Evolutionary conservation across 2,329 filamentous ascomycete species (phyloP).

Genomic region (Thielaviopsis euricoi): DNA sequence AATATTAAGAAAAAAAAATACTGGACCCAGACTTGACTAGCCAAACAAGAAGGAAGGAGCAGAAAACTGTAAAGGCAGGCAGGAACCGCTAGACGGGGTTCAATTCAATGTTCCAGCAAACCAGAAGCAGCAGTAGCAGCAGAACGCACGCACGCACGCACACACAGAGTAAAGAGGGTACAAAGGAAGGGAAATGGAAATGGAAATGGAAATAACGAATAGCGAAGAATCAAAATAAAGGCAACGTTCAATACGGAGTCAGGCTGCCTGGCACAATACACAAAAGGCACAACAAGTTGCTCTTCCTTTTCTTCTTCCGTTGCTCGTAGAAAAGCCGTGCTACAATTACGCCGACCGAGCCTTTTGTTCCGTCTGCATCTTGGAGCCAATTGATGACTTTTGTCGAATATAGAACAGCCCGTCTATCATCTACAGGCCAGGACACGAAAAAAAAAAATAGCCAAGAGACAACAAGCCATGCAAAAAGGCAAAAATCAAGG

Average conservation of each 20-base stretch:
- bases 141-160: too few species aligned
- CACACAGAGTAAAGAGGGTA: neutral
- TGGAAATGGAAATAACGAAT: neutral
- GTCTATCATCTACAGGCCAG: neutral
- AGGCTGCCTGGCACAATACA: neutral
- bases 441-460: neutral
- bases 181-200: neutral
- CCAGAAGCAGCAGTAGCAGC: neutral
- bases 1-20: neutral
- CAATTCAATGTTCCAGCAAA: neutral
- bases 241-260: neutral
- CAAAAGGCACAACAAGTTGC: neutral
- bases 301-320: too few species aligned
- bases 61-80: neutral
- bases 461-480: neutral
- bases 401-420: too few species aligned
- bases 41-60: neutral
- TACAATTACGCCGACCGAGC: neutral
- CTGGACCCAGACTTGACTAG: too few species aligned
- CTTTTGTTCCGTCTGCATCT: too few species aligned
- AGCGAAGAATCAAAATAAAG: neutral
- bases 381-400: too few species aligned
- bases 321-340: neutral
- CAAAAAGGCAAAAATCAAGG: neutral
- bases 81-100: neutral